These are phyloP conservation scores for Coniochaeta prunicola DNA, from an alignment of 2,329 filamentous ascomycete genomes.

Conservation along the genomic window DNA sequence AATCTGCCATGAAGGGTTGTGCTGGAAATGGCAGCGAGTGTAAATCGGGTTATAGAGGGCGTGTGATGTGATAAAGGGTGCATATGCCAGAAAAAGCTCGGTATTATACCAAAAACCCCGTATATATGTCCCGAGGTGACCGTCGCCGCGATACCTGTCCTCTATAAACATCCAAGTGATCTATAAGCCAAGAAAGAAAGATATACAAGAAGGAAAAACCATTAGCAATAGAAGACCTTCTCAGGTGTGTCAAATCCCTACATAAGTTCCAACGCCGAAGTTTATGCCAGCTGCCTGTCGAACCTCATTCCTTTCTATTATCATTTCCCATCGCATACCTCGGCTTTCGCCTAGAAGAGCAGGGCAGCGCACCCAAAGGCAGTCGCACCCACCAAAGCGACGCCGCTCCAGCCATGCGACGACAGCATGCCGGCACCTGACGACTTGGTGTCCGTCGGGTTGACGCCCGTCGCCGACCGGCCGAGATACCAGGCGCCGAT, in stretches of 20 bases:
- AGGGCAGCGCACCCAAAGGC: neutral
- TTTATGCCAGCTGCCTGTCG: neutral
- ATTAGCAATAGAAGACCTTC: neutral
- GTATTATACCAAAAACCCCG: neutral
- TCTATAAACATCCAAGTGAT: neutral
- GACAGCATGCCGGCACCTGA: neutral
- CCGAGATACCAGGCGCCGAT: conserved; percentile 76
- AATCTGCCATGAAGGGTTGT: no score
- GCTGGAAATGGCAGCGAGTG: no score
- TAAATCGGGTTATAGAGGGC: no score
- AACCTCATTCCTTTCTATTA: neutral
- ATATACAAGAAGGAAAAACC: neutral
- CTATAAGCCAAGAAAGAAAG: neutral
- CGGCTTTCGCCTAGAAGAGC: neutral
- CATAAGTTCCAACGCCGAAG: neutral
- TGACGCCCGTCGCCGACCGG: conserved; percentile 34
- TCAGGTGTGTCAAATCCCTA: neutral
- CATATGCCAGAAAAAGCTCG: no score
- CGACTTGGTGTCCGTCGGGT: conserved; percentile 18
- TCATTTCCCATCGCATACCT: neutral
- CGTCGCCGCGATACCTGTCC: neutral
- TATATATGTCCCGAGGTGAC: neutral
- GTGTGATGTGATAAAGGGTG: no score
- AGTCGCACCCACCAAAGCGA: neutral
- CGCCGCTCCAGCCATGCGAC: neutral